These are phyloP conservation scores for Malus hybrid DNA, from an alignment of 331 rosid genomes.

Conservation along the genomic window DNA sequence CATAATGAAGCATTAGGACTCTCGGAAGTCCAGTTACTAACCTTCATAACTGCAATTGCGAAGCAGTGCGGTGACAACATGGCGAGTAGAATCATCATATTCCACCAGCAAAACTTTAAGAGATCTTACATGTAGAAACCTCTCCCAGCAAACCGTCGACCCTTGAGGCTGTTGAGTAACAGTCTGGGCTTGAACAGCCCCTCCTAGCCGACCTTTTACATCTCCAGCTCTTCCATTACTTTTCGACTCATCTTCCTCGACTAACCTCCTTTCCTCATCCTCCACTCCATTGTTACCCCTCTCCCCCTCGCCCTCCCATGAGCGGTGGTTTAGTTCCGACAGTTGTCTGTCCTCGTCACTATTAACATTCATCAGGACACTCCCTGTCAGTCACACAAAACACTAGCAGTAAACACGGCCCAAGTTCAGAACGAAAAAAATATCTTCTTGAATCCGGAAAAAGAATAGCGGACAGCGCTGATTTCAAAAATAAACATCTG, in stretches of 20 bases:
- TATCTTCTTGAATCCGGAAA: conserved; percentile 30
- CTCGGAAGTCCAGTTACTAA: conserved; percentile 18
- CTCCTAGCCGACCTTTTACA: conserved; percentile 37
- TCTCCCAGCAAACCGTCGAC: conserved; percentile 79
- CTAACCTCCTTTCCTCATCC: conserved; percentile 21
- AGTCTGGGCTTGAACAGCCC: conserved; percentile 30
- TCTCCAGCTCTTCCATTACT: conserved; percentile 33
- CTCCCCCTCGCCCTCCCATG: conserved; percentile 36
- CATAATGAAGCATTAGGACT: background rate
- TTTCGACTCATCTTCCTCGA: conserved; percentile 37
- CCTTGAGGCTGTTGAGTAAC: conserved; percentile 64
- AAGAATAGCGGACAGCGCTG: conserved; percentile 22
- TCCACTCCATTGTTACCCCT: conserved; percentile 22
- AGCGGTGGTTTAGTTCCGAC: conserved; percentile 22
- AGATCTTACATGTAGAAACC: conserved; percentile 69
- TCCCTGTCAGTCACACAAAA: conserved; percentile 40
- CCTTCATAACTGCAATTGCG: conserved; percentile 98
- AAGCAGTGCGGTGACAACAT: conserved; percentile 77
- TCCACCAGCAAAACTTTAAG: conserved; percentile 90
- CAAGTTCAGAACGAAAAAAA: conserved; percentile 25
- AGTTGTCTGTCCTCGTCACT: conserved; percentile 33
- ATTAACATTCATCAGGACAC: conserved; percentile 48
- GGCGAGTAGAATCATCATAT: conserved; percentile 81
- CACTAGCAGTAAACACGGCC: conserved; percentile 12
- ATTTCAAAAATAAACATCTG: conserved; percentile 21